Evolutionary conservation across 805 yeast species (phyloP).

Genomic region (Millerago galiae): DNA sequence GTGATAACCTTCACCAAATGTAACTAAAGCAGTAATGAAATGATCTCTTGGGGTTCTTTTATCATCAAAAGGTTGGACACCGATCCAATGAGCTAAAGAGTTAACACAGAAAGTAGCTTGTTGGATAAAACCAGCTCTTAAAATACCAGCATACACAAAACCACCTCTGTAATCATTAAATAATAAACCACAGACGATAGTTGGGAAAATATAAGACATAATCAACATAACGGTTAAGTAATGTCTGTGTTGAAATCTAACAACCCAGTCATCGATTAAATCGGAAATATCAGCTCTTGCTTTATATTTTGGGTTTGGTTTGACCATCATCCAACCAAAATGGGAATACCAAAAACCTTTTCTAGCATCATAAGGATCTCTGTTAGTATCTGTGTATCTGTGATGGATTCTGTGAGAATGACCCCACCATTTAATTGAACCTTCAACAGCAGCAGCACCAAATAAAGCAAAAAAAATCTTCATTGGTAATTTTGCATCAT

Average conservation of each 20-base stretch:
- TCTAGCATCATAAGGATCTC: slow-evolving; percentile 86
- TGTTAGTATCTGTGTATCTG: slow-evolving; percentile 73
- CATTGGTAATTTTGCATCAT: slow-evolving; percentile 54
- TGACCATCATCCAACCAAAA: slow-evolving; percentile 78
- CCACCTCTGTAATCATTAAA: slow-evolving; percentile 69
- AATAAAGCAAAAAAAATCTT: slow-evolving; percentile 64
- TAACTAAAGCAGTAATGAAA: slow-evolving; percentile 70
- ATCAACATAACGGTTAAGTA: slow-evolving; percentile 56
- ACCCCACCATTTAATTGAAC: slow-evolving; percentile 87
- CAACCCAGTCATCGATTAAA: slow-evolving; percentile 72
- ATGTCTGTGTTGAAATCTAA: slow-evolving; percentile 76
- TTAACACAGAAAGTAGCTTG: slow-evolving; percentile 85
- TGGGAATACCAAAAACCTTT: slow-evolving; percentile 80
- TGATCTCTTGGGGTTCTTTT: slow-evolving; percentile 85
- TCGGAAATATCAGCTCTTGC: slow-evolving; percentile 59
- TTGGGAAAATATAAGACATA: slow-evolving; percentile 58
- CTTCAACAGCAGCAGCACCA: slow-evolving; percentile 80
- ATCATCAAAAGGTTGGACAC: slow-evolving; percentile 81
- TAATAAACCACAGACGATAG: slow-evolving; percentile 44
- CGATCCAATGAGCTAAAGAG: slow-evolving; percentile 83
- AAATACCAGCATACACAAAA: slow-evolving; percentile 66
- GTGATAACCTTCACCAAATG: slow-evolving; percentile 87
- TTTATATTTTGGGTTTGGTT: slow-evolving; percentile 75
- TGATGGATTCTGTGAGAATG: slow-evolving; percentile 83
- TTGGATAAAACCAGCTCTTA: slow-evolving; percentile 65